A percentile compares a stretch with the other conserved stretches of the same genome.
phyloP scores from a whole-genome alignment of 805 yeast species.

The Cyberlindnera xylosilytica region DNA sequence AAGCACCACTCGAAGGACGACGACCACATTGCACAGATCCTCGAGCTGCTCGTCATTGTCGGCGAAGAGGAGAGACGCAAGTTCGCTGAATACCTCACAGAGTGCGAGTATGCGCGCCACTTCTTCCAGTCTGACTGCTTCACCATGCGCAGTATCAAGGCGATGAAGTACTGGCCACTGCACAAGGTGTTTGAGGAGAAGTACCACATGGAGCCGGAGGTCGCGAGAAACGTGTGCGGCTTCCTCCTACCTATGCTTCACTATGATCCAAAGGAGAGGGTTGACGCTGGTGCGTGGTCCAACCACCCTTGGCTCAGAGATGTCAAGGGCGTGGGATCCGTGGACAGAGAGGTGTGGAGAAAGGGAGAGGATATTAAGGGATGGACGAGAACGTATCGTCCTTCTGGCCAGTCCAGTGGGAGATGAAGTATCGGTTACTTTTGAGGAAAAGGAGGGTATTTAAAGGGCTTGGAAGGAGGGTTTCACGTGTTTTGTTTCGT shows the following conservation, averaged over 20 bases:
- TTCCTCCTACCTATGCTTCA: slow-evolving; percentile 50
- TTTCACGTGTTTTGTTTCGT: too few relatives aligned
- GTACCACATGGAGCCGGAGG: slow-evolving; percentile 57
- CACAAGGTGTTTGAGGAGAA: slow-evolving; percentile 69
- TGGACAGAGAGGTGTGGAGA: slow-evolving; percentile 23
- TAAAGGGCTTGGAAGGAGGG: too few relatives aligned
- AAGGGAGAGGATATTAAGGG: slow-evolving; percentile 29
- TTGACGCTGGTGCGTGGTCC: slow-evolving; percentile 52
- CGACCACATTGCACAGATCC: slow-evolving; percentile 93
- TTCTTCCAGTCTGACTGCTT: slow-evolving; percentile 42
- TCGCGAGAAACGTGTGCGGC: slow-evolving; percentile 46
- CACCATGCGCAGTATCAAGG: slow-evolving; percentile 58
- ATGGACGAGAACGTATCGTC: slow-evolving; percentile 17
- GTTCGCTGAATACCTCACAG: slow-evolving; percentile 35
- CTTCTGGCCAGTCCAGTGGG: too few relatives aligned
- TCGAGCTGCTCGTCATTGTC: slow-evolving; percentile 38
- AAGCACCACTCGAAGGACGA: slow-evolving; percentile 82
- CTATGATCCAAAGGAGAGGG: slow-evolving; percentile 46
- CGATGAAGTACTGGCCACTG: slow-evolving; percentile 76
- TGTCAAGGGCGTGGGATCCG: slow-evolving; percentile 9
- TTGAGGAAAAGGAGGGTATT: too few relatives aligned
- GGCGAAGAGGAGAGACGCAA: slow-evolving; percentile 32
- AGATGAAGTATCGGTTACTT: too few relatives aligned
- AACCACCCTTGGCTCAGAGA: slow-evolving; percentile 49
- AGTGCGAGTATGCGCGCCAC: slow-evolving; percentile 40